Base-by-base conservation (phyloP, 1,139 yeast genomes). In the Hyphopichia pseudoburtonii region DNA sequence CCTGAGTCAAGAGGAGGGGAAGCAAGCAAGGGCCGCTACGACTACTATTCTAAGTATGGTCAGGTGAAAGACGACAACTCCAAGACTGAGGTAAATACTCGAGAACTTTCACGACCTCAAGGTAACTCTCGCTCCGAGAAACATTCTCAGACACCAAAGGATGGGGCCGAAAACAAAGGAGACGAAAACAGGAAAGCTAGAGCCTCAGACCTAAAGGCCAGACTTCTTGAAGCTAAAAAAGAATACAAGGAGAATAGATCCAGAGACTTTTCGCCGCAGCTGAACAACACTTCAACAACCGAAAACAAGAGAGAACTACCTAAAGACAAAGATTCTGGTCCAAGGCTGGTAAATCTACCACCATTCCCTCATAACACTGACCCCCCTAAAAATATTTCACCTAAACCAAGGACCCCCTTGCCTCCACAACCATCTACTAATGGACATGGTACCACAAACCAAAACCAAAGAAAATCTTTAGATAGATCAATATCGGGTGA, bases 41-140 rank as follows among this genome's bases (percentile, higher is more conserved):
- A 63, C 36, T 56, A 58, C 40, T 69, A 69, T 41, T 58, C 70
- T 4, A 58, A 52, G 27, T 54, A 52, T 44, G 57, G 50, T 10
- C 42, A 37, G 15, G 31, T 35, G 27, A 37, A 32, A 22, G 37
- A 23, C 4, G 33, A 39, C 16, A 36, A 23, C 10, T 35, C 33
- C 34, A 39, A 33, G 28, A 34, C 22, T 10, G 32, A 38, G 30
- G 31, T 28, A n/a, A n/a, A n/a, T n/a, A n/a, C n/a, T n/a, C 19
- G 29, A 32, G 16, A 34, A 19, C 17, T 33, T 30, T 27, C 34
- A 34, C 23, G 28, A 30, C n/a, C n/a, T n/a, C n/a, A n/a, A n/a
- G n/a, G n/a, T n/a, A n/a, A n/a, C n/a, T n/a, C n/a, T n/a, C n/a
- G n/a, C n/a, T n/a, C n/a, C n/a, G n/a, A n/a, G n/a, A n/a, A n/a